Evolutionary conservation across 2,329 filamentous ascomycete genomes (phyloP).

Genomic region (Aspergillus pseudoviridinutans): DNA sequence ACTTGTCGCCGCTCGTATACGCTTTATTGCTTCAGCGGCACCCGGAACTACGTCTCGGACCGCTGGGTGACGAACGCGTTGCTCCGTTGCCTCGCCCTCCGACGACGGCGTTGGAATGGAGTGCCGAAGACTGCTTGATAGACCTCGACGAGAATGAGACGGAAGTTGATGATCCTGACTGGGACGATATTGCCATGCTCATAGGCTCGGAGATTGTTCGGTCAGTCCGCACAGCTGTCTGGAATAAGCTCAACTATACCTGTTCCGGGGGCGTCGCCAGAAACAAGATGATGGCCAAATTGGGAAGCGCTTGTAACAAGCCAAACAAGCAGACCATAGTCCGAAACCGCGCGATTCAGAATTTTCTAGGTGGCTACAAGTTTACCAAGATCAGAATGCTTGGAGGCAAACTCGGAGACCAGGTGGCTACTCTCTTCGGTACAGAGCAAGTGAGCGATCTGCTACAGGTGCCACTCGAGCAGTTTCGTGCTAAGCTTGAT

Average conservation of each 20-base stretch:
- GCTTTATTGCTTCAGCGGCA: conserved; percentile 70
- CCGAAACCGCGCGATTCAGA: conserved; percentile 72
- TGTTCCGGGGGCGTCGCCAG: conserved; percentile 84
- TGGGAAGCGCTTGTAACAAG: conserved; percentile 88
- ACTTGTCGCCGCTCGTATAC: conserved; percentile 82
- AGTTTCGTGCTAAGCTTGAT: conserved; percentile 72
- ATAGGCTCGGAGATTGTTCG: conserved; percentile 87
- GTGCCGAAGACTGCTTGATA: conserved; percentile 69
- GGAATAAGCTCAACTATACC: conserved; percentile 73
- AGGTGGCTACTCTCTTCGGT: conserved; percentile 73
- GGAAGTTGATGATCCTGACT: conserved; percentile 81
- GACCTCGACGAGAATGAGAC: conserved; percentile 69
- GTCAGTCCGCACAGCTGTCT: conserved; percentile 65
- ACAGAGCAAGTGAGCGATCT: conserved; percentile 77
- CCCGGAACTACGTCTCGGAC: conserved; percentile 60
- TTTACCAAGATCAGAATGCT: conserved; percentile 93
- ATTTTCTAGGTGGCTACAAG: conserved; percentile 80
- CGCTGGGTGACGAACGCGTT: conserved; percentile 46
- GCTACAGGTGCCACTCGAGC: conserved; percentile 66
- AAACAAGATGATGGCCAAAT: conserved; percentile 94
- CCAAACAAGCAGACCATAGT: conserved; percentile 94
- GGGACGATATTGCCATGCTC: conserved; percentile 87
- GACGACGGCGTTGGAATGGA: conserved; percentile 74
- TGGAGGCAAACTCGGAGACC: conserved; percentile 91
- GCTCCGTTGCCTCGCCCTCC: conserved; percentile 72